Base-by-base conservation (phyloP, 208 protist genomes). In the Leptomonas pyrrhocoris region DNA sequence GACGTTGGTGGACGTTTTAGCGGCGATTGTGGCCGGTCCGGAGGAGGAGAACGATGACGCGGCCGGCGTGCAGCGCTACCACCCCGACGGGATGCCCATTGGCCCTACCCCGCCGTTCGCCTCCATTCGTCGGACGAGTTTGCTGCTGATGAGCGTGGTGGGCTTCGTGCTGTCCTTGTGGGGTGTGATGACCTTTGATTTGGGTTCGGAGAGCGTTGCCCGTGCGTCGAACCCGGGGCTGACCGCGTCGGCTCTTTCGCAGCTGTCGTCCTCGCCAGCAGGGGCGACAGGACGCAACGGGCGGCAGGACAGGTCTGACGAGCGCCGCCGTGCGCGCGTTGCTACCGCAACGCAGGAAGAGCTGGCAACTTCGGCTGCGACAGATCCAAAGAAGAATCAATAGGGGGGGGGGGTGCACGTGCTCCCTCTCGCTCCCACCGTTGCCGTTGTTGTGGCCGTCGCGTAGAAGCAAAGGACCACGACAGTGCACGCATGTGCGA, bases 361-460 rank as follows among this genome's bases (percentile, higher is more conserved):
- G 31, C 3, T 27, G 28, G 3, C 68, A 40, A 18, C 34, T 1
- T 19, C 13, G 1, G 46, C 48, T 2, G 50, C 36, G 23, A 21
- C 31, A 18, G 68, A 64, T 23, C 60, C 46, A 2, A 81, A 76
- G 45, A 81, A 79, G 66, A 50, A 73, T 23, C 51, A 79, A 50
- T 74, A 64, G 51, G 30, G 23, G 7, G 25, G 4, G 6, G 48
- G 43, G 2, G 11, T 48, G 43, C 18, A 19, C 43, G 18, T 43
- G 19, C n/a, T 23, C 21, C 42, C 43, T 45, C n/a, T 61, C n/a
- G n/a, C n/a, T n/a, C n/a, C 0, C 9, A 0, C 31, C 28, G 4
- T 61, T 31, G 45, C 4, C 30, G 15, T 64, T 21, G 25, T 36
- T 4, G 13, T 45, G 7, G 36, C 16, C 2, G 50, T 54, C 34